Evolutionary conservation across 2,329 filamentous ascomycete species (phyloP).

Genomic region (Hortaea sp.): DNA sequence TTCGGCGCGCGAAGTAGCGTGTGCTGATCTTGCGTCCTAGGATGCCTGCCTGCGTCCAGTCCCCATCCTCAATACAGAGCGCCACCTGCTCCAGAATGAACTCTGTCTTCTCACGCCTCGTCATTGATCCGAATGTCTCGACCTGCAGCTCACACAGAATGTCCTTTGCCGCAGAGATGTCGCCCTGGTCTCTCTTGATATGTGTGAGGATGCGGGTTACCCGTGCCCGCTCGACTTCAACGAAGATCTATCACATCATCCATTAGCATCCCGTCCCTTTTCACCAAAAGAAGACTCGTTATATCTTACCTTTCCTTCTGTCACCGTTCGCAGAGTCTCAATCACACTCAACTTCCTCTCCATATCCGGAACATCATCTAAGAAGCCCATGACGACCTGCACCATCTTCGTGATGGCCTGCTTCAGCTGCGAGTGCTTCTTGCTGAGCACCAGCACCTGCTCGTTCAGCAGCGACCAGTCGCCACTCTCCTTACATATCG

Average conservation of each 20-base stretch:
- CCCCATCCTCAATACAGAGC: conserved; percentile 87
- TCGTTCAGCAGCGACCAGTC: conserved; percentile 96
- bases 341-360: conserved; percentile 90
- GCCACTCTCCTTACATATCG: conserved; percentile 81
- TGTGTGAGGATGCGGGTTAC: conserved; percentile 91
- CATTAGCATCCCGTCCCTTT: background rate
- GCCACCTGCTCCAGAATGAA: conserved; percentile 94
- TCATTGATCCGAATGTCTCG: conserved; percentile 98
- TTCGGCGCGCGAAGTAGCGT: conserved; percentile 78
- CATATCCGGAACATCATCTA: conserved; percentile 72
- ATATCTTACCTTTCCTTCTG: conserved; percentile 70
- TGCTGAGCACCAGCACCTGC: conserved; percentile 88
- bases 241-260: conserved; percentile 61
- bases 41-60: conserved; percentile 94
- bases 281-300: background rate
- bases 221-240: conserved; percentile 93
- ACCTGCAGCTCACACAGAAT: conserved; percentile 96
- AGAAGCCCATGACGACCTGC: conserved; percentile 84
- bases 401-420: conserved; percentile 99
- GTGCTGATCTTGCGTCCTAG: conserved; percentile 96
- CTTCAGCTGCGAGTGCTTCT: conserved; percentile 99
- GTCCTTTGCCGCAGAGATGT: conserved; percentile 80
- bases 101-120: conserved; percentile 92
- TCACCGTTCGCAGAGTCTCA: conserved; percentile 89
- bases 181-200: conserved; percentile 94